Conservation (phyloP, 73 alveolate species). For the Paraurostyla sp. region DNA sequence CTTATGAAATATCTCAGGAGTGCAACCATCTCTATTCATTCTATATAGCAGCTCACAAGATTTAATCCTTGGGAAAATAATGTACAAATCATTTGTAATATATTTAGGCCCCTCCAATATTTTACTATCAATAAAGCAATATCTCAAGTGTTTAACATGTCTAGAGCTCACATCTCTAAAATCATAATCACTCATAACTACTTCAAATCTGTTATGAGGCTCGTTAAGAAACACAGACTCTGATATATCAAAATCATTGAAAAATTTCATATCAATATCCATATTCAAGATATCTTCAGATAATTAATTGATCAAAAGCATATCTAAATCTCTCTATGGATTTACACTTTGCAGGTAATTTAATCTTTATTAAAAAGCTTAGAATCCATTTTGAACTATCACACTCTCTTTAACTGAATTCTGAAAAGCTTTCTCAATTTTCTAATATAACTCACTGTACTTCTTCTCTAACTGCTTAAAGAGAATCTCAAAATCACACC, state of each 20-base stretch:
- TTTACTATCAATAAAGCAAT: slow-evolving; percentile 11
- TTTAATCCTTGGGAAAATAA: slow-evolving; percentile 77
- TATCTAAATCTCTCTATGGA: slow-evolving; percentile 47
- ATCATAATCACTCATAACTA: slow-evolving; percentile 2
- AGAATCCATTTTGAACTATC: slow-evolving; percentile 1
- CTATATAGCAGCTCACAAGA: slow-evolving; percentile 68
- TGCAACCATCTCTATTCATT: slow-evolving; percentile 68
- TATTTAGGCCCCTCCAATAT: slow-evolving; percentile 18
- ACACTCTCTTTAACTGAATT: slow-evolving; percentile 23
- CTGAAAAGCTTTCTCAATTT: slow-evolving; percentile 23
- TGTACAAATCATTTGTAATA: slow-evolving; percentile 28
- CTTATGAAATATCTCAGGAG: slow-evolving; percentile 67
- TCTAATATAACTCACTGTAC: slow-evolving; percentile 46
- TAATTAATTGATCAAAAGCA: slow-evolving; percentile 15
- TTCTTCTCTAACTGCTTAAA: slow-evolving; percentile 33
- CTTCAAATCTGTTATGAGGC: slow-evolving; percentile 16
- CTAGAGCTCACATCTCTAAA: slow-evolving; percentile 30
- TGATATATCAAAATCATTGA: slow-evolving; percentile 56
- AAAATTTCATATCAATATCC: slow-evolving; percentile 20
- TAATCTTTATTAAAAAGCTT: background rate
- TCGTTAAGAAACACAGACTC: slow-evolving; percentile 43
- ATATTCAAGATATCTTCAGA: slow-evolving; percentile 23
- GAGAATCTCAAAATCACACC: slow-evolving; percentile 40
- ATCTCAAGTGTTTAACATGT: background rate
- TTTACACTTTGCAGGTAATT: slow-evolving; percentile 18